Percentiles rank a stretch among this genome's conserved stretches.
Evolutionary conservation across 306 rosid genomes (phyloP).

Genomic region (Vicia faba): DNA sequence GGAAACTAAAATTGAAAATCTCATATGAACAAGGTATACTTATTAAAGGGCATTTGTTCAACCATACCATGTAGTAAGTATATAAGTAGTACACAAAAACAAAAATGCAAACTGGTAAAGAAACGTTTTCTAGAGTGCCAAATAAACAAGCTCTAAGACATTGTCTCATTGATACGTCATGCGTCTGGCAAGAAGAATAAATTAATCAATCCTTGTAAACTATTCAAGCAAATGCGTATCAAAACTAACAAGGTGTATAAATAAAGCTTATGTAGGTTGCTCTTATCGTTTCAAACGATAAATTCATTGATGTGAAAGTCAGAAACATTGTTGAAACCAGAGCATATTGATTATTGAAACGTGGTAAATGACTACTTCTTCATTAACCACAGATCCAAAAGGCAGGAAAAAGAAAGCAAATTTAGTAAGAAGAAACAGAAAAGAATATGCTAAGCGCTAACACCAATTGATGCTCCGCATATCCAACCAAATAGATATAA

Average conservation of each 20-base stretch:
- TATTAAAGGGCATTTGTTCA: slow-evolving; percentile 1
- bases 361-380: not conserved
- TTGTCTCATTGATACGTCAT: not conserved
- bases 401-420: not conserved
- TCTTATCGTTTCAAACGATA: not conserved
- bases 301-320: not conserved
- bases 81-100: not conserved
- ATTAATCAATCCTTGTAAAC: slow-evolving; percentile 19
- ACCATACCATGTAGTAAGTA: not conserved
- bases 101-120: not conserved
- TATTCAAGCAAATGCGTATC: not conserved
- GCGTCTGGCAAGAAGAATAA: slow-evolving; percentile 9
- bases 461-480: not conserved
- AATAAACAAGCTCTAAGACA: slow-evolving; percentile 8
- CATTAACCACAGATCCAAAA: not conserved
- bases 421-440: slow-evolving; percentile 5
- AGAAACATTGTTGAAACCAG: not conserved
- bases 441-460: not conserved
- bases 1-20: slow-evolving; percentile 12
- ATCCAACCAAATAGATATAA: not conserved
- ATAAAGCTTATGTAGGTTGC: slow-evolving; percentile 3
- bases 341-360: not conserved
- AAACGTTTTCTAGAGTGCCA: not conserved
- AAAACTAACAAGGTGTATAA: not conserved
- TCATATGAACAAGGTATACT: slow-evolving; percentile 5